Conservation (phyloP, 2,329 filamentous ascomycete genomes). For the Tolypocladium pustulatum region DNA sequence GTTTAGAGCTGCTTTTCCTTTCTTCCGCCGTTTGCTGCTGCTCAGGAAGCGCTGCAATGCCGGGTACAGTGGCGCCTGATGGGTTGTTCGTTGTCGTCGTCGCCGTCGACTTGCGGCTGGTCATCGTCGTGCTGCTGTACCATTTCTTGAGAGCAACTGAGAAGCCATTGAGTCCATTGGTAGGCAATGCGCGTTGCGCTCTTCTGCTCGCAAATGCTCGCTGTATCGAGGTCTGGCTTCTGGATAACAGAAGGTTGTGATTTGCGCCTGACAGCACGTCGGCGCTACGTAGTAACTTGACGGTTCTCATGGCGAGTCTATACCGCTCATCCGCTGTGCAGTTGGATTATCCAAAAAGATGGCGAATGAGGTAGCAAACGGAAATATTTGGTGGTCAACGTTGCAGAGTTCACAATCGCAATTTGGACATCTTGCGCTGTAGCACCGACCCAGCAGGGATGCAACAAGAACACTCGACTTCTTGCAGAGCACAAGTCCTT, state of each 20-base stretch:
- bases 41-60: background rate
- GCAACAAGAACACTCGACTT: no score
- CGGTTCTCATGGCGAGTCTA: background rate
- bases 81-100: background rate
- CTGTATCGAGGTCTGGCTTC: background rate
- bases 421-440: no score
- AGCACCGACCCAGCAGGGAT: no score
- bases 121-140: background rate
- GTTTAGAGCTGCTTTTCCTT: background rate
- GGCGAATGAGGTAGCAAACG: no score
- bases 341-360: background rate
- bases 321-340: background rate
- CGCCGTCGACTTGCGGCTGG: background rate
- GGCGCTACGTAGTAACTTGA: background rate
- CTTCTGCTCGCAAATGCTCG: background rate
- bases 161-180: background rate
- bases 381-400: no score
- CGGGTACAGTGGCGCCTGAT: background rate
- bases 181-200: background rate
- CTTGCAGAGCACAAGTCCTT: no score
- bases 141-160: background rate
- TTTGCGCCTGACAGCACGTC: background rate
- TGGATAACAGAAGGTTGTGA: background rate
- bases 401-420: background rate
- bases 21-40: background rate